Percentiles rank a stretch among this genome's conserved stretches.
phyloP scores from a whole-genome alignment of 1,284 basidiomycete species.

The Ustilago hordei region DNA sequence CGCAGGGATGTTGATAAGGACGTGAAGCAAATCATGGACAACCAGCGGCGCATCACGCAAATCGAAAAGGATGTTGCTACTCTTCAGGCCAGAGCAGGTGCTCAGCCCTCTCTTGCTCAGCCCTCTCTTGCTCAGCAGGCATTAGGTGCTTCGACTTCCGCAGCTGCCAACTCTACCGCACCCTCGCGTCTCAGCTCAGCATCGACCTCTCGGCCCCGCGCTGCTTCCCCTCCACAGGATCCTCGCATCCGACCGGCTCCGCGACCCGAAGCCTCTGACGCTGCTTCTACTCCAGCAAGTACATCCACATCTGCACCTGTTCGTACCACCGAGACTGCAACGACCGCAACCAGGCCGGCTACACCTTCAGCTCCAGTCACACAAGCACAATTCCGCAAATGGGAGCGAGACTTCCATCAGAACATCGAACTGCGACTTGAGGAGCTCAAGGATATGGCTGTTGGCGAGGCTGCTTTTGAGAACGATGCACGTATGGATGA shows the following conservation, averaged over 20 bases:
- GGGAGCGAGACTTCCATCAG: constrained; percentile 5
- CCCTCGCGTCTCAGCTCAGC: constrained; percentile 14
- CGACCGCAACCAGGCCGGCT: neutral
- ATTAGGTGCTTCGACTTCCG: neutral
- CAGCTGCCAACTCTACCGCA: constrained; percentile 5
- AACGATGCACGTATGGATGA: constrained; percentile 26
- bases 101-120: neutral
- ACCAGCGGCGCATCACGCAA: constrained; percentile 12
- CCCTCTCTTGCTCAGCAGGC: neutral
- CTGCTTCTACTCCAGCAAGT: constrained; percentile 1
- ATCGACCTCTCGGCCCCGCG: neutral
- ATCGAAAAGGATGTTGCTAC: constrained; percentile 10
- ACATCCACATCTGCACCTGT: neutral
- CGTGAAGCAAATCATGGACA: constrained; percentile 25
- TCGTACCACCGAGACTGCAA: neutral
- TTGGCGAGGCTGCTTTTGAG: constrained; percentile 28
- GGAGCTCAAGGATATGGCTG: constrained; percentile 28
- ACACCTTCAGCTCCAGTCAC: constrained; percentile 10
- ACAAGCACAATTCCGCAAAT: constrained; percentile 29
- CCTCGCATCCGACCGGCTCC: constrained; percentile 11
- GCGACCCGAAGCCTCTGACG: constrained; percentile 1
- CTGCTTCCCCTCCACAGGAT: constrained; percentile 15
- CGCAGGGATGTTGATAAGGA: constrained; percentile 36
- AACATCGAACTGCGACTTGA: constrained; percentile 34
- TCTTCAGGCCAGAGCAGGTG: neutral